Evolutionary conservation across 495 filamentous ascomycete species (phyloP).

Genomic region (Aspergillus avenaceus): DNA sequence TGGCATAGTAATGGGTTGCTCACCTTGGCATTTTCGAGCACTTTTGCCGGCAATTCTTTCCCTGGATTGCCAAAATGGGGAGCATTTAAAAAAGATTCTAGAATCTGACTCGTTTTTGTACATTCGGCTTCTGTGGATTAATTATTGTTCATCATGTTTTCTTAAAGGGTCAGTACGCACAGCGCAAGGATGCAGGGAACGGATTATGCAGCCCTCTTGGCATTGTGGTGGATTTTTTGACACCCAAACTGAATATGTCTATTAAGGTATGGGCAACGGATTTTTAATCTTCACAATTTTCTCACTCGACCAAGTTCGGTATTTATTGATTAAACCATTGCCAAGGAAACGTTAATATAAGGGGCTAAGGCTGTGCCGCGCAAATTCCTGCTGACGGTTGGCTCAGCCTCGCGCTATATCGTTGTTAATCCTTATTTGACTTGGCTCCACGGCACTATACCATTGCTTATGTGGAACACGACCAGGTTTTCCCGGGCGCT

Average conservation of each 20-base stretch:
- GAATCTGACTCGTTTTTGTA: conserved; percentile 78
- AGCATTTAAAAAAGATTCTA: conserved; percentile 84
- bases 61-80: conserved; percentile 81
- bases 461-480: too few species aligned
- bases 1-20: conserved; percentile 6
- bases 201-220: conserved; percentile 55
- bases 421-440: too few species aligned
- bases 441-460: neutral
- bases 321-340: too few species aligned
- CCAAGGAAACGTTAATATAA: too few species aligned
- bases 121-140: conserved; percentile 57
- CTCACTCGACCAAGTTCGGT: too few species aligned
- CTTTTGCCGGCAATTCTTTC: conserved; percentile 82
- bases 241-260: neutral
- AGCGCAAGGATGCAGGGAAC: conserved; percentile 52
- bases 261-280: too few species aligned
- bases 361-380: neutral
- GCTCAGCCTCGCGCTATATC: neutral
- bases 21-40: conserved; percentile 85
- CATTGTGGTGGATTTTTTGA: conserved; percentile 14
- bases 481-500: too few species aligned
- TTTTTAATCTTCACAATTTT: too few species aligned
- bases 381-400: neutral
- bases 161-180: conserved; percentile 25
- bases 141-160: neutral